Conservation (phyloP, 768 basidiomycete genomes). For the Termitomyces titanicus region DNA sequence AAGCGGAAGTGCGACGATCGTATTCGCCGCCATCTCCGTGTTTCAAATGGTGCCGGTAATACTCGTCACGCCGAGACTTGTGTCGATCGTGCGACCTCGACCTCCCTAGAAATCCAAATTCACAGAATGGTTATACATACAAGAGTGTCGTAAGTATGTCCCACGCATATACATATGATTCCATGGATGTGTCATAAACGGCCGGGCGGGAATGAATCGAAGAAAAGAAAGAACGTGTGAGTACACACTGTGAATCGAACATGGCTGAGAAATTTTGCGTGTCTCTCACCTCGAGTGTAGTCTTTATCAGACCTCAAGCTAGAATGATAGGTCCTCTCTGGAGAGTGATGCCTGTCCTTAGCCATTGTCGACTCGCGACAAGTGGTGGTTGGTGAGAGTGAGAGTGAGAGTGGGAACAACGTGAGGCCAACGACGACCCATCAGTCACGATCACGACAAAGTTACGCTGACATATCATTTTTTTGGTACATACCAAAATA, state of each 20-base stretch:
- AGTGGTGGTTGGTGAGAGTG: background rate
- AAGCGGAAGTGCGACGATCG: background rate
- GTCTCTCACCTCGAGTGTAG: constrained; percentile 13
- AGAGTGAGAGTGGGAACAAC: background rate
- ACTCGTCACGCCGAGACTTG: background rate
- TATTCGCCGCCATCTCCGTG: background rate
- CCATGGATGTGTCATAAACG: background rate
- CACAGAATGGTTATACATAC: background rate
- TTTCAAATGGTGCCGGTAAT: background rate
- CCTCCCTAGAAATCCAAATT: background rate
- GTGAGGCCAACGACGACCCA: background rate
- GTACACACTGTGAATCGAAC: constrained; percentile 8
- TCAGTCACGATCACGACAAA: background rate
- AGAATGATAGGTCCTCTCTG: background rate
- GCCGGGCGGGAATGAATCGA: background rate
- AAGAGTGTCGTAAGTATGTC: background rate
- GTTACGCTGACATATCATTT: background rate
- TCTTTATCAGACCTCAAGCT: background rate
- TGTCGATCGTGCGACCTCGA: constrained; percentile 1
- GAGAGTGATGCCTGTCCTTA: constrained; percentile 5
- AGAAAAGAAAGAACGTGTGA: background rate
- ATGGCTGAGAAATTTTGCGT: background rate
- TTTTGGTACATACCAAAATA: background rate
- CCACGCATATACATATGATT: background rate
- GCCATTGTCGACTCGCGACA: constrained; percentile 3